A percentile compares a stretch with the other conserved stretches of the same genome.
Evolutionary conservation across 441 rosid genomes (phyloP).

Genomic region (Metrosideros polymorpha): DNA sequence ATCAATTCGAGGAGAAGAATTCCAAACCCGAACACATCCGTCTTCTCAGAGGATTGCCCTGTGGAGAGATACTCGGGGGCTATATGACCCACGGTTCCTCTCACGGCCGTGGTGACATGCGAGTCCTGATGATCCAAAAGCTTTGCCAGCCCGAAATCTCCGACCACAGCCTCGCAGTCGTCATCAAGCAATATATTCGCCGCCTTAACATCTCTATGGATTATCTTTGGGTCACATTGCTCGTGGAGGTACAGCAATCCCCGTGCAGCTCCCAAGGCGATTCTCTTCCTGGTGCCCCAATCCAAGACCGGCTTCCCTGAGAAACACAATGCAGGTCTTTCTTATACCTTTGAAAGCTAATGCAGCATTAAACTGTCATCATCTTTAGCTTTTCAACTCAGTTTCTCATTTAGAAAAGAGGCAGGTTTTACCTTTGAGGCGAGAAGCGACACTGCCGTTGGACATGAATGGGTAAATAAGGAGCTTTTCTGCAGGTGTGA

Average conservation of each 20-base stretch:
- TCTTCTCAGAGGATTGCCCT: constrained; percentile 14
- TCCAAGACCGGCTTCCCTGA: constrained; percentile 10
- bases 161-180: constrained; percentile 10
- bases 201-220: constrained; percentile 12
- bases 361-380: neutral
- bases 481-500: constrained; percentile 2
- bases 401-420: neutral
- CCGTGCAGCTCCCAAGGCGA: constrained; percentile 11
- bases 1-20: constrained; percentile 10
- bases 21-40: constrained; percentile 12
- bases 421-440: constrained; percentile 5
- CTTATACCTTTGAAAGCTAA: neutral
- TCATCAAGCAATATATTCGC: constrained; percentile 13
- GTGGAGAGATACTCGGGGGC: constrained; percentile 16
- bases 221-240: constrained; percentile 12
- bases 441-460: constrained; percentile 14
- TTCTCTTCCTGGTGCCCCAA: constrained; percentile 13
- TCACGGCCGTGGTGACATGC: constrained; percentile 7
- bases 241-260: constrained; percentile 12
- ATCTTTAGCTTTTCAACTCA: neutral
- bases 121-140: constrained; percentile 14
- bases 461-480: constrained; percentile 13
- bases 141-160: constrained; percentile 11
- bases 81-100: constrained; percentile 13
- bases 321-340: neutral